These are phyloP conservation scores for Globisporangium cederbergense DNA, from an alignment of 352 stramenopile genomes.

Conservation along the genomic window DNA sequence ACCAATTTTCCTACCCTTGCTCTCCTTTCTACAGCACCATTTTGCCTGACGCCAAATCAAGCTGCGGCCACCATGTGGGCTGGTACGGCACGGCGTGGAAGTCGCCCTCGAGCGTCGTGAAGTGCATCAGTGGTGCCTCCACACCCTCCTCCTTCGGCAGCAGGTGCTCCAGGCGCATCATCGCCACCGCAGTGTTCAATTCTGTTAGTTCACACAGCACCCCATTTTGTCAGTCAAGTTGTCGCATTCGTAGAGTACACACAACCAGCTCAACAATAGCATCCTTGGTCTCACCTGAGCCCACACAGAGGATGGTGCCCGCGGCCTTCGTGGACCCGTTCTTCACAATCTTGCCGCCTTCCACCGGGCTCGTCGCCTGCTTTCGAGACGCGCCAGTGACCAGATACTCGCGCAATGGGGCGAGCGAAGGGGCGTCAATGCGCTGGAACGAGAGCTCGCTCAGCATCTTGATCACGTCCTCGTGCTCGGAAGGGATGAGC, in stretches of 20 bases:
- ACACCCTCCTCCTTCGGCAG: slow-evolving; percentile 40
- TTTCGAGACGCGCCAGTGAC: slow-evolving; percentile 29
- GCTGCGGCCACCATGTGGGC: slow-evolving; percentile 66
- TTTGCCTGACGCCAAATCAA: slow-evolving; percentile 77
- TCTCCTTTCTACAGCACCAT: slow-evolving; percentile 41
- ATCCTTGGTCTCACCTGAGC: slow-evolving; percentile 22
- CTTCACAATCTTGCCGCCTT: slow-evolving; percentile 49
- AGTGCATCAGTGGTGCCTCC: slow-evolving; percentile 42
- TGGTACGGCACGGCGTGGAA: slow-evolving; percentile 73
- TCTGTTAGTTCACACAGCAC: slow-evolving; percentile 12
- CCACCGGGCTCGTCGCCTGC: slow-evolving; percentile 20
- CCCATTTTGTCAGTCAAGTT: neutral
- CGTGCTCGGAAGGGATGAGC: slow-evolving; percentile 48
- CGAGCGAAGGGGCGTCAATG: slow-evolving; percentile 38
- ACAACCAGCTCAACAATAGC: neutral
- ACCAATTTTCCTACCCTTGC: slow-evolving; percentile 9
- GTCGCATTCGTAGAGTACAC: neutral
- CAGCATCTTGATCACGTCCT: slow-evolving; percentile 49
- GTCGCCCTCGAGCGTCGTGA: slow-evolving; percentile 57
- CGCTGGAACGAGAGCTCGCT: slow-evolving; percentile 56
- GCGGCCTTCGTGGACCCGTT: slow-evolving; percentile 55
- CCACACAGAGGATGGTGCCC: slow-evolving; percentile 49
- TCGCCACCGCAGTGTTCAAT: slow-evolving; percentile 55
- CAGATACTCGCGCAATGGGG: slow-evolving; percentile 43
- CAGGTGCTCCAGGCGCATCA: slow-evolving; percentile 78